Conservation (phyloP, 2,329 filamentous ascomycete species). For the Coniochaeta pulveracea region DNA sequence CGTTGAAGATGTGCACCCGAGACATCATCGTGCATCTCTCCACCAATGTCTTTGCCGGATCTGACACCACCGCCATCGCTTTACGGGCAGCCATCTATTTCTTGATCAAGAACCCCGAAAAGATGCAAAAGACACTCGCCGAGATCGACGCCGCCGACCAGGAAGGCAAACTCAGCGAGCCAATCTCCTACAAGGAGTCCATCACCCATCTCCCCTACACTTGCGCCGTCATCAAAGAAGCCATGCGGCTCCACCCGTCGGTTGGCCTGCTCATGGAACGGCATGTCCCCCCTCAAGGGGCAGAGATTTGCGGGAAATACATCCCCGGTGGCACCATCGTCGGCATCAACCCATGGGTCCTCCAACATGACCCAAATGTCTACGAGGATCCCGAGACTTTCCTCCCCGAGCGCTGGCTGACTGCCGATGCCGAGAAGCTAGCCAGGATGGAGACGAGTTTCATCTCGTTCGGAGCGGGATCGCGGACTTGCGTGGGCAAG, state of each 20-base stretch:
- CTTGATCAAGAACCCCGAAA: constrained; percentile 4
- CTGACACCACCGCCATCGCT: constrained; percentile 4
- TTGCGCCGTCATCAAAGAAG: constrained; percentile 2
- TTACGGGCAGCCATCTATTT: constrained; percentile 4
- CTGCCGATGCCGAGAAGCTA: constrained; percentile 5
- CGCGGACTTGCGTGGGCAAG: constrained; percentile 1
- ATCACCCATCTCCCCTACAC: constrained; percentile 4
- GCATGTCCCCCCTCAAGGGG: constrained; percentile 5
- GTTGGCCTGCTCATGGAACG: constrained; percentile 4
- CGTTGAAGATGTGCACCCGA: constrained; percentile 3
- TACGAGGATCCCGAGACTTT: constrained; percentile 6
- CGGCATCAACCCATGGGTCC: constrained; percentile 16
- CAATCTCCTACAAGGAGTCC: constrained; percentile 3
- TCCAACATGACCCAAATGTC: constrained; percentile 9
- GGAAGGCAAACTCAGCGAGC: constrained; percentile 3
- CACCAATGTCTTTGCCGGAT: constrained; percentile 4
- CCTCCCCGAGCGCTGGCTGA: constrained; percentile 7
- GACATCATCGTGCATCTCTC: constrained; percentile 4
- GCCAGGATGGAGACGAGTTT: not conserved
- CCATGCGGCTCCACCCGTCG: constrained; percentile 3
- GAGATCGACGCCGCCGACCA: constrained; percentile 3
- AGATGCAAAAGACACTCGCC: constrained; percentile 1
- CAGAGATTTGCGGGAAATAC: constrained; percentile 11
- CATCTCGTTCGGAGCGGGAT: not conserved
- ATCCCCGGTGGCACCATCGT: constrained; percentile 15